Evolutionary conservation across 352 stramenopile species (phyloP), one percentile per base, ranked within the genome.

Genomic region (Globisporangium lucens): DNA sequence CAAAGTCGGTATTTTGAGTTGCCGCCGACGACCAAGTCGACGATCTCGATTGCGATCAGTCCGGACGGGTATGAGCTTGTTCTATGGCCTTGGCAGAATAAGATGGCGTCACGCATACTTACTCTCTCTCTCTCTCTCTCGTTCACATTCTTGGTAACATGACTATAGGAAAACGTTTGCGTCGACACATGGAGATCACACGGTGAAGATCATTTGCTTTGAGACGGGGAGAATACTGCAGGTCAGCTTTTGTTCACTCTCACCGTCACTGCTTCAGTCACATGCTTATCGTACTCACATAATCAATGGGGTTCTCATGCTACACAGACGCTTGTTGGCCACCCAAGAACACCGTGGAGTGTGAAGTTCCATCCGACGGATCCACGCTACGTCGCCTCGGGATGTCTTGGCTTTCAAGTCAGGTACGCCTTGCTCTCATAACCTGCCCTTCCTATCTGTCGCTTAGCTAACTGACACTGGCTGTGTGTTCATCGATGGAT

Each of bases 341-440:
- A 97, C 47, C 88, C 85, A 9, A 85, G 88, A 56, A 97, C 89
- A 33, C 88, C 97, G 1, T 99, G 97, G 97, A 99, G 97, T 53
- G 97, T 99, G 65, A 99, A 99, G 75, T 99, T 98, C 70, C 97
- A 99, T 74, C 97, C 97, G 4, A 95, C 77, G 13, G 81, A 99
- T 69, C 82, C 90, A 15, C 82, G 90, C 22, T 97, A 99, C 71
- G 82, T 99, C 8, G 97, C 97, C 0, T 98, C 90, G n/a, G 97
- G 97, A 4, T 99, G 97, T 75, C 82, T 99, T 33, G 97, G 95
- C 27, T 98, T 94, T 75, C 89, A 99, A 91, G 96, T 99, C 72
- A 72, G 87, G 83, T 92, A 68, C 43, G 29, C 22, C n/a, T 30
- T 51, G 17, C 12, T 17, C 7, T 10, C 17, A 51, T 13, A 17